Evolutionary conservation across 2,329 filamentous ascomycete species (phyloP).

Genomic region (Verticillium dahliae): DNA sequence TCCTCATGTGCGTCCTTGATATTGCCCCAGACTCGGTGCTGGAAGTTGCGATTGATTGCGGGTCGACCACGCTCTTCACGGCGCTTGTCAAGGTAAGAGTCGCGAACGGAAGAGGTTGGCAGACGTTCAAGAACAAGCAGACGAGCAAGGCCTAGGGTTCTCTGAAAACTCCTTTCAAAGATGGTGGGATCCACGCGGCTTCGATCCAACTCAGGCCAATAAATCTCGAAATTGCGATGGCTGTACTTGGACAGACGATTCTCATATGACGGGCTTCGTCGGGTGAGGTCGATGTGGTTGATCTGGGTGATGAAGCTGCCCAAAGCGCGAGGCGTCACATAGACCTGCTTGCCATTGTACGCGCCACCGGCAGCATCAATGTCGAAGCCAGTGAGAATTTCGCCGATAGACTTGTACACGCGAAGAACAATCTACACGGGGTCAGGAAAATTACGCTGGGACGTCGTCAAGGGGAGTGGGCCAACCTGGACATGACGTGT

Average conservation of each 20-base stretch:
- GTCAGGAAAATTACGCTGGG: not conserved
- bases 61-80: conserved; percentile 68
- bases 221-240: conserved; percentile 76
- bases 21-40: conserved; percentile 51
- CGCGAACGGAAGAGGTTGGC: conserved; percentile 61
- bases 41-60: conserved; percentile 33
- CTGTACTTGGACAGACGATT: conserved; percentile 82
- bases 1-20: conserved; percentile 74
- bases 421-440: conserved; percentile 65
- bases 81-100: conserved; percentile 63
- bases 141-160: conserved; percentile 70
- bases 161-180: conserved; percentile 72
- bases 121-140: conserved; percentile 75
- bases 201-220: conserved; percentile 70
- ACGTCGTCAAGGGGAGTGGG: not conserved
- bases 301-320: conserved; percentile 75
- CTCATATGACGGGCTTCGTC: conserved; percentile 81
- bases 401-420: conserved; percentile 75
- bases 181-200: conserved; percentile 78
- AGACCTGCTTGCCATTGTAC: conserved; percentile 76
- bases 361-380: conserved; percentile 79
- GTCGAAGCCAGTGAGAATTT: conserved; percentile 84
- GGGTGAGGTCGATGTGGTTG: conserved; percentile 72
- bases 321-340: conserved; percentile 68
- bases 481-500: conserved; percentile 66